Percentiles rank a stretch among this genome's conserved stretches.
Evolutionary conservation across 75 land plant species (phyloP).

Genomic region (Isoetes taiwanensis): DNA sequence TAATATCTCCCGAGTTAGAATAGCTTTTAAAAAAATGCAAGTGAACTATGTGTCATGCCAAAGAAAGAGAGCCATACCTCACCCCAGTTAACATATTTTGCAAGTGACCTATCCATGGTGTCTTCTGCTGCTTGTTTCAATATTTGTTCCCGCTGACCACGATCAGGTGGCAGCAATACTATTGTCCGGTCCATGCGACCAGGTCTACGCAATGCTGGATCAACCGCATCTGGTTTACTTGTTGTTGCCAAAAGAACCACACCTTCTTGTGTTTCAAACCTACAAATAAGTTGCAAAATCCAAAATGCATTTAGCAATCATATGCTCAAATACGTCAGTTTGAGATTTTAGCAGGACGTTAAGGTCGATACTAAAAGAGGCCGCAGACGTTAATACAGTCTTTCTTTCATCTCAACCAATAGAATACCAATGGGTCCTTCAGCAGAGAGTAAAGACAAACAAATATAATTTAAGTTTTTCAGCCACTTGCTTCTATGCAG

Average conservation of each 20-base stretch:
- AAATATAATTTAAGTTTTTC: background rate
- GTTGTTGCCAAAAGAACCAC: constrained; percentile 90
- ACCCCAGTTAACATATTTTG: constrained; percentile 70
- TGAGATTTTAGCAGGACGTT: too few relatives aligned
- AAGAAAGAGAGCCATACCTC: constrained; percentile 34
- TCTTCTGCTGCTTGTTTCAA: constrained; percentile 46
- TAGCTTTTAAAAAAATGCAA: background rate
- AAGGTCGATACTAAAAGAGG: too few relatives aligned
- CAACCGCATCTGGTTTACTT: constrained; percentile 56
- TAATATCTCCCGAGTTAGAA: background rate
- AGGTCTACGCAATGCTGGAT: constrained; percentile 80
- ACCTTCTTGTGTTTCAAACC: constrained; percentile 98
- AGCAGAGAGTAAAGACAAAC: background rate
- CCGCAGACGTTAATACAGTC: too few relatives aligned
- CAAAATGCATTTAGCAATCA: too few relatives aligned
- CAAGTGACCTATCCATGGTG: constrained; percentile 52
- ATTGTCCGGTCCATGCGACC: constrained; percentile 96
- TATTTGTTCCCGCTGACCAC: constrained; percentile 68
- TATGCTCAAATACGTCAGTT: too few relatives aligned
- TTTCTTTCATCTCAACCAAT: too few relatives aligned
- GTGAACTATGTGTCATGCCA: background rate
- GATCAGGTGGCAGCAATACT: constrained; percentile 59
- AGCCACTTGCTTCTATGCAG: too few relatives aligned
- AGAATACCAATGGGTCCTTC: background rate
- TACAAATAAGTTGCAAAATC: constrained; percentile 17